phyloP scores from a whole-genome alignment of 805 yeast species.

The Diddensiella transvaalensis region DNA sequence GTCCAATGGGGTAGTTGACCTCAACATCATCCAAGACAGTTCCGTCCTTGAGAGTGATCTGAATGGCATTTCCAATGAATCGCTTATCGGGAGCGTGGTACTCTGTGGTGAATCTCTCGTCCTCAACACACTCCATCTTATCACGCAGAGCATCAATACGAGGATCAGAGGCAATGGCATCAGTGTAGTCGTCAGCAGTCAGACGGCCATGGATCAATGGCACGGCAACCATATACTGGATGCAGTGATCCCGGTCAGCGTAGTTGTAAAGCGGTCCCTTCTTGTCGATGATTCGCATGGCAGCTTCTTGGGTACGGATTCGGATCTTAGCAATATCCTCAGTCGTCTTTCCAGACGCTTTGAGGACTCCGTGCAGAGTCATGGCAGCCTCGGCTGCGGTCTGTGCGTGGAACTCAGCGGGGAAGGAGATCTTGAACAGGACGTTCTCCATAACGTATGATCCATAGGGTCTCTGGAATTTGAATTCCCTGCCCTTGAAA shows the following conservation, averaged over 20 bases:
- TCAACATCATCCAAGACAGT: constrained; percentile 48
- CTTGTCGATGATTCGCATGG: constrained; percentile 57
- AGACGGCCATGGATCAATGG: constrained; percentile 54
- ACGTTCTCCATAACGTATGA: constrained; percentile 63
- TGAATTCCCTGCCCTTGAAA: constrained; percentile 49
- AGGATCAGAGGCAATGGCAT: constrained; percentile 48
- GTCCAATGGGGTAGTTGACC: constrained; percentile 58
- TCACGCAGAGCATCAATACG: constrained; percentile 49
- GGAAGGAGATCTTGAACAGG: constrained; percentile 57
- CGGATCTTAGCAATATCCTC: constrained; percentile 48
- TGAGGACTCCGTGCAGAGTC: constrained; percentile 39
- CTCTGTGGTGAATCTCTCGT: constrained; percentile 45
- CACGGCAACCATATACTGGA: constrained; percentile 59
- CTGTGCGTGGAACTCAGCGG: constrained; percentile 65
- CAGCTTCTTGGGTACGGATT: constrained; percentile 59
- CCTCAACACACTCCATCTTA: constrained; percentile 54
- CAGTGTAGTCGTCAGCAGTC: constrained; percentile 57
- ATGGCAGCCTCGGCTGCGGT: constrained; percentile 61
- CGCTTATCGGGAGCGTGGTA: constrained; percentile 57
- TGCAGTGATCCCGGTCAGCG: constrained; percentile 64
- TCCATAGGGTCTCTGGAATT: constrained; percentile 52
- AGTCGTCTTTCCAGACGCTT: constrained; percentile 40
- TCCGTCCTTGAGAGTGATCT: constrained; percentile 52
- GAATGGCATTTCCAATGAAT: constrained; percentile 53
- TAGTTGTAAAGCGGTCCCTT: constrained; percentile 58